Base-by-base conservation (phyloP, 352 stramenopile species). In the Phytopythium litorale region DNA sequence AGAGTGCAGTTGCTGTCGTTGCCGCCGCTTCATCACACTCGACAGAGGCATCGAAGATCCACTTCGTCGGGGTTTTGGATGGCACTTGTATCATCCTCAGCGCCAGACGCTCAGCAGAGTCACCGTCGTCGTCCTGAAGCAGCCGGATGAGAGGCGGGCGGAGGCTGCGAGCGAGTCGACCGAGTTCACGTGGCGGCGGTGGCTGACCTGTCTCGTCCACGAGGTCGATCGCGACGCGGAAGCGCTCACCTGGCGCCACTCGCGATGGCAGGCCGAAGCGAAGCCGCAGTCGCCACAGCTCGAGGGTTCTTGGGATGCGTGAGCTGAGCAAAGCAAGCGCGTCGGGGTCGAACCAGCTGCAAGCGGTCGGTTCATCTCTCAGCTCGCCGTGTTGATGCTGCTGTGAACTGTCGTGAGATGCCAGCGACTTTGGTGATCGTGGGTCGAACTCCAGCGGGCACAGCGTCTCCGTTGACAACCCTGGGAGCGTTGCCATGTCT, bases 181-280 rank as follows among this genome's bases (percentile, higher is more conserved):
- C 35, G 21, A 75, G 40, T 7, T 33, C 32, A 42, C 45, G 15
- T 19, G 28, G 7, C 18, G 52, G 18, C 16, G 64, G 53, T 0
- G 68, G 50, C 57, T 83, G 73, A 13, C 77, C 77, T 77, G 84
- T 86, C 63, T 89, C 79, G 55, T 89, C 68, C 16, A 87, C 76
- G 1, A 87, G 30, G 25, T 87, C 79, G 18, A 87, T 55, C 11
- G 66, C 61, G 13, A 86, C 19, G 11, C 65, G 66, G 56, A 89
- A 79, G 23, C 42, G 52, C 38, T 73, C 48, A 33, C 58, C 70
- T 21, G 68, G 3, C 19, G n/a, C 6, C 0, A 87, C 56, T 15
- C 8, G 18, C n/a, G 30, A 48, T 1, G 75, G 75, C 12, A 76
- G 51, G 1, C 69, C 73, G 55, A 85, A 84, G 37, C 79, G 79